Conservation (phyloP, 2,329 filamentous ascomycete species). For the Alternaria viburni region DNA sequence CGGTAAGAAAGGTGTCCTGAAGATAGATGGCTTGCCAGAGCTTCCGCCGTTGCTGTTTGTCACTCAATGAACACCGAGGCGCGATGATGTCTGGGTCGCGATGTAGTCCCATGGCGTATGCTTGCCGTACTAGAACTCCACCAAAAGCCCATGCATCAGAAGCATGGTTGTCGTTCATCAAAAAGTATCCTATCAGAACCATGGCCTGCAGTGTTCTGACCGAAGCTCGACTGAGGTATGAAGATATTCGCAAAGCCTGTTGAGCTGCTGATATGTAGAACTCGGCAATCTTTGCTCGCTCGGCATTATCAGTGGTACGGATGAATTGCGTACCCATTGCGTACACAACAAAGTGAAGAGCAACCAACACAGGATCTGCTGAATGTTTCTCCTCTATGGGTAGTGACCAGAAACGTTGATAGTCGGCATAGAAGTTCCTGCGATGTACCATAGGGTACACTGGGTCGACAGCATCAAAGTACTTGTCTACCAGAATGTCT, state of each 20-base stretch:
- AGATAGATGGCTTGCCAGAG: constrained; percentile 82
- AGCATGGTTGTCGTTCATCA: constrained; percentile 86
- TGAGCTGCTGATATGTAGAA: constrained; percentile 83
- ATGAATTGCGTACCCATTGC: constrained; percentile 82
- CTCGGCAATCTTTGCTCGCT: constrained; percentile 77
- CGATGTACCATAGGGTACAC: constrained; percentile 82
- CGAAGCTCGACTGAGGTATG: constrained; percentile 77
- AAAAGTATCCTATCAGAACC: constrained; percentile 81
- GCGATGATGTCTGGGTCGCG: constrained; percentile 76
- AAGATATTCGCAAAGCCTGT: constrained; percentile 75
- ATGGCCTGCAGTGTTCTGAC: constrained; percentile 78
- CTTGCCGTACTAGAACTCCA: constrained; percentile 76
- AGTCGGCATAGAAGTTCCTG: constrained; percentile 77
- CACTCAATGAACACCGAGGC: constrained; percentile 69
- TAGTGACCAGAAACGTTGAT: constrained; percentile 77
- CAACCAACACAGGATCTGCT: constrained; percentile 72
- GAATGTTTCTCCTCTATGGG: constrained; percentile 62
- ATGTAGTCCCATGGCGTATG: constrained; percentile 82
- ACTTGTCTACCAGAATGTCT: constrained; percentile 67
- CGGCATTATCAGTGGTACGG: constrained; percentile 60
- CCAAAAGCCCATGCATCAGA: constrained; percentile 84
- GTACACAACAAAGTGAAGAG: constrained; percentile 77
- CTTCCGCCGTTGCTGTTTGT: constrained; percentile 80
- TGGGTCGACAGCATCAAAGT: constrained; percentile 71
- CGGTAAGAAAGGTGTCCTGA: constrained; percentile 82